Evolutionary conservation across 768 basidiomycete genomes (phyloP), one percentile per base, ranked within the genome.

Genomic region (Pisolithus tinctorius): DNA sequence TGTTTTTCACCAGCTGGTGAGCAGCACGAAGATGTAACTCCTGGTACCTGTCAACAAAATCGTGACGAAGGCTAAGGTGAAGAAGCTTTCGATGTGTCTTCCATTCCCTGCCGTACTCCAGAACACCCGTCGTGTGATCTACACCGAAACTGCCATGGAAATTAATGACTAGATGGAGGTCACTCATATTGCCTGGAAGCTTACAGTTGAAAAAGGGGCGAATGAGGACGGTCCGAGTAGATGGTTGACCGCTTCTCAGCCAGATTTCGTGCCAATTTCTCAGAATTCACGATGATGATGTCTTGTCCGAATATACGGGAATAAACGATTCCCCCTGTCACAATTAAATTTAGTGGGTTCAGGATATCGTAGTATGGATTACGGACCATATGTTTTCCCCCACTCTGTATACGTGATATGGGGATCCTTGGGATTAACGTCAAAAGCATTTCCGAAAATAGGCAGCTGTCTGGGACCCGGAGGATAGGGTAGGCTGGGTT

Each of bases 1-100:
- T 53, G n/a, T 62, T 63, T 29, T 60, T 31, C 16, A 76, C 55
- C 46, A 74, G 49, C 7, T 63, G 63, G 31, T 60, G 63, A 23
- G 66, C 62, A 49, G 66, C 71, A 39, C 56, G 45, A 7, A 56
- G 49, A 48, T 76, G 73, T 43, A 70, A 59, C 2, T 69, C 64
- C 14, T 53, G 59, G 51, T 70, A 74, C 23, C 50, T 50, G 14
- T 23, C 27, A 25, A 37, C 34, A 13, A 40, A 45, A 11, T 53
- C 48, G 6, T 39, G n/a, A 11, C 48, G 48, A 20, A 59, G 48
- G n/a, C 48, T 43, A n/a, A 51, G 54, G 37, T 55, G 52, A 17
- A 55, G 34, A 8, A 58, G 36, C 37, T 52, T 51, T 31, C 60
- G 58, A 34, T 59, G 56, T 31, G 51, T 34, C 25, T 52, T 53